phyloP scores from a whole-genome alignment of 805 yeast species.

The Starmerella scarabaei region DNA sequence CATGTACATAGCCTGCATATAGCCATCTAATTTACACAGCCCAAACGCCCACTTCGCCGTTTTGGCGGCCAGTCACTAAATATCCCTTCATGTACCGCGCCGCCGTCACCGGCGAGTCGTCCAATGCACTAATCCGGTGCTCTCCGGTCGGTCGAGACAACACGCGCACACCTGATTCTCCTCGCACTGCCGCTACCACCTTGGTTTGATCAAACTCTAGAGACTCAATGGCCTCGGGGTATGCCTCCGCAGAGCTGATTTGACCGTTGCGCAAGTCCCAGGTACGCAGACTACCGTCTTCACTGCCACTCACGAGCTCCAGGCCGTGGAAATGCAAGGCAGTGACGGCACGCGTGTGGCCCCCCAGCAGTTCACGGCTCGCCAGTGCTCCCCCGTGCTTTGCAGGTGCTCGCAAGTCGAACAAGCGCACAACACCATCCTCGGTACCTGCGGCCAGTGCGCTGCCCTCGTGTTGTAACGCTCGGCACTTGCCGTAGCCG shows the following conservation, averaged over 20 bases:
- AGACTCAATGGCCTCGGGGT: constrained; percentile 41
- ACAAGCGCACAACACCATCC: constrained; percentile 60
- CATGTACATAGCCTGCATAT: too few relatives aligned
- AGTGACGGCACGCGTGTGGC: constrained; percentile 60
- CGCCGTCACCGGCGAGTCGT: constrained; percentile 30
- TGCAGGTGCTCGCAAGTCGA: constrained; percentile 65
- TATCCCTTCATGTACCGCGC: constrained; percentile 51
- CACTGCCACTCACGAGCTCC: constrained; percentile 49
- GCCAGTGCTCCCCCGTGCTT: constrained; percentile 29
- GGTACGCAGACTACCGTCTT: constrained; percentile 48
- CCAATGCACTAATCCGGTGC: constrained; percentile 43
- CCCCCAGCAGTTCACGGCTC: constrained; percentile 30
- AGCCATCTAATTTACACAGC: constrained; percentile 33
- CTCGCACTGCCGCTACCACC: constrained; percentile 39
- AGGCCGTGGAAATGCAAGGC: constrained; percentile 56
- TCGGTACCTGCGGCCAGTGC: constrained; percentile 69
- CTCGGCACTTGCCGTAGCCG: constrained; percentile 34
- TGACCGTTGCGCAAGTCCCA: constrained; percentile 67
- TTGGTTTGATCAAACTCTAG: constrained; percentile 47
- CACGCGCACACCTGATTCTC: constrained; percentile 39
- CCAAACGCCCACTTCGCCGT: constrained; percentile 55
- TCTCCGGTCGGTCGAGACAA: constrained; percentile 43
- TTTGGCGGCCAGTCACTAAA: constrained; percentile 47
- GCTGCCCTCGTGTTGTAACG: constrained; percentile 58
- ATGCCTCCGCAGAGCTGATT: constrained; percentile 47